phyloP scores from a whole-genome alignment of 768 basidiomycete species.

The Tephrocybe sp. region DNA sequence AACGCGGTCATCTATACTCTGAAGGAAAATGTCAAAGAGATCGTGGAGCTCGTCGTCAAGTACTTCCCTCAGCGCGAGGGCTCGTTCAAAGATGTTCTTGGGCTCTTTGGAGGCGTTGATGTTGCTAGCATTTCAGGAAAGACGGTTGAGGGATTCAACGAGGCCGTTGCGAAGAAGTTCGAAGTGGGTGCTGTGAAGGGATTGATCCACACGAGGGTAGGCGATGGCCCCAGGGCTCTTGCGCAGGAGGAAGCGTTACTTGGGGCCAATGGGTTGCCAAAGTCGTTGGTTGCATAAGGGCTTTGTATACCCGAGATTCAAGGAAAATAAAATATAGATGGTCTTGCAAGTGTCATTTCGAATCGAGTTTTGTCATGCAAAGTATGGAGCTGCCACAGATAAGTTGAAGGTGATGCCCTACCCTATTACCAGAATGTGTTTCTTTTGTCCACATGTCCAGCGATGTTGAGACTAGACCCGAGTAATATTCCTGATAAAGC shows the following conservation, averaged over 20 bases:
- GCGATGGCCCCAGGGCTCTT: constrained; percentile 84
- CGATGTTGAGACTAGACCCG: too few relatives aligned
- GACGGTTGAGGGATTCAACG: constrained; percentile 73
- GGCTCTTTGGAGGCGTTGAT: constrained; percentile 45
- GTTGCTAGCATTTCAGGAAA: constrained; percentile 40
- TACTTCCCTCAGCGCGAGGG: constrained; percentile 85
- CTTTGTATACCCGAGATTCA: not conserved
- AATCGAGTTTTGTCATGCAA: not conserved
- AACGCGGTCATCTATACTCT: constrained; percentile 96
- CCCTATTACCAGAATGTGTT: too few relatives aligned
- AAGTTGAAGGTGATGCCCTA: not conserved
- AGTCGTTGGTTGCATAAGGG: constrained; percentile 31
- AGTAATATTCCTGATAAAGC: too few relatives aligned
- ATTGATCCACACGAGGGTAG: constrained; percentile 90
- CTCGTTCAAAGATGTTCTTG: constrained; percentile 74
- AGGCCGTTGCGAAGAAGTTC: constrained; percentile 69
- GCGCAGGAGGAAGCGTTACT: constrained; percentile 63
- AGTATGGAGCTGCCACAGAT: not conserved
- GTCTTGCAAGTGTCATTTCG: not conserved
- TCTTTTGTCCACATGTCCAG: too few relatives aligned
- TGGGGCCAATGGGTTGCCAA: constrained; percentile 67
- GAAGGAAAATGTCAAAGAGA: constrained; percentile 71
- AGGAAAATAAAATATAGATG: not conserved
- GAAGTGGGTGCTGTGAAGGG: constrained; percentile 78
- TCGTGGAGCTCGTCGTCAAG: constrained; percentile 68